These are phyloP conservation scores for Glutinoglossum americanum DNA, from an alignment of 495 filamentous ascomycete species.

Conservation along the genomic window DNA sequence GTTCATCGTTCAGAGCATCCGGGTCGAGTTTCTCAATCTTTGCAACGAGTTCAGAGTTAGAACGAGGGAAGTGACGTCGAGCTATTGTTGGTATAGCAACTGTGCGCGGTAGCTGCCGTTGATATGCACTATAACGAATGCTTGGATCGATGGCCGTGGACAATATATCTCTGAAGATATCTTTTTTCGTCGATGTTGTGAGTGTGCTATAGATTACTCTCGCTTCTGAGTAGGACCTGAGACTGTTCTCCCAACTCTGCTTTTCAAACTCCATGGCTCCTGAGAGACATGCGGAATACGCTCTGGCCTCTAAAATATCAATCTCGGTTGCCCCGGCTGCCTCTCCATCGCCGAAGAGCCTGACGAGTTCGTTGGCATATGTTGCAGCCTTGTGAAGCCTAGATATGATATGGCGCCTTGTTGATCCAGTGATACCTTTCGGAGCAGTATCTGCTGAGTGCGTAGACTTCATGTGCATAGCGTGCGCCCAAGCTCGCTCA, in stretches of 20 bases:
- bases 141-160: constrained; percentile 78
- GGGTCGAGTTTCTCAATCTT: constrained; percentile 54
- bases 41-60: constrained; percentile 36
- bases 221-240: constrained; percentile 52
- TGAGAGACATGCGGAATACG: constrained; percentile 52
- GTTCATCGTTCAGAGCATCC: constrained; percentile 40
- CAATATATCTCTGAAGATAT: constrained; percentile 68
- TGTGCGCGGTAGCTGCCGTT: constrained; percentile 63
- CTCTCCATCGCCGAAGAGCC: constrained; percentile 35
- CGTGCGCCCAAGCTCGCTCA: constrained; percentile 91
- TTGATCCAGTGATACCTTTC: constrained; percentile 54
- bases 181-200: constrained; percentile 37
- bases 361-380: constrained; percentile 44
- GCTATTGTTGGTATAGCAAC: constrained; percentile 59
- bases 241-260: constrained; percentile 60
- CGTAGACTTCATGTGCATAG: constrained; percentile 76
- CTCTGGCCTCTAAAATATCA: constrained; percentile 69
- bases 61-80: constrained; percentile 45
- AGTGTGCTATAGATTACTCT: constrained; percentile 67
- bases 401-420: constrained; percentile 71
- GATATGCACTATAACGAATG: constrained; percentile 84
- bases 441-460: constrained; percentile 51
- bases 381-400: constrained; percentile 58
- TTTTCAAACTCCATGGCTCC: constrained; percentile 71
- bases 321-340: constrained; percentile 39